Evolutionary conservation across 352 stramenopile genomes (phyloP), one percentile per base, ranked within the genome.

Genomic region (Peronosclerospora sorghi): DNA sequence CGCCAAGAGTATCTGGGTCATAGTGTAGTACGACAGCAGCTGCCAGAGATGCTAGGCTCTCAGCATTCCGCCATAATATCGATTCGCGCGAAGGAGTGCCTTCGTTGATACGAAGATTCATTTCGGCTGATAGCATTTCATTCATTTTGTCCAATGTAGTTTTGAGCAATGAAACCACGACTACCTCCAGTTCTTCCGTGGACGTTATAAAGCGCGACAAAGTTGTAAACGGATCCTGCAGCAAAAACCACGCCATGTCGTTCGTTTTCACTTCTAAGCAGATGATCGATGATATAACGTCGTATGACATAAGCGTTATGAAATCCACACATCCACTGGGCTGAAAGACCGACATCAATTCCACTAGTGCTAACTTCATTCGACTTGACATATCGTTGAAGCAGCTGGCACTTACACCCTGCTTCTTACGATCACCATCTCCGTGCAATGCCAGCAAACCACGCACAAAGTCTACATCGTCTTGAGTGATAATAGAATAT

Each of bases 11-110:
- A 44, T 86, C 73, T 1, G 78, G 78, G 36, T 91, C 75, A 37
- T 88, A 91, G 40, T 91, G 78, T 15, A 91, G 57, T 6, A 87
- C 78, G n/a, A 88, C 73, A 20, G 75, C 70, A 30, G 78, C 68
- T 5, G 62, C 66, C 15, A 91, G 53, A 0, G 71, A 87, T 26
- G 73, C 75, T 12, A 91, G 41, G 41, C 74, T 87, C 36, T 91
- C 78, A 2, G 76, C 71, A 38, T 91, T 91, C 20, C 73, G 69
- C 75, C 75, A 88, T 14, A 87, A 51, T 18, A 83, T 69, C 10
- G 78, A 88, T 14, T 86, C 75, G 1, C 74, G 73, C 23, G 75
- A 78, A 7, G 74, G 71, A 1, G 72, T 60, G 12, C 76, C 75
- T 50, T 79, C 56, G 21, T 79, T 79, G 5, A 70, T 62, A 4